These are phyloP conservation scores for Isoetes engelmannii DNA, from an alignment of 83 land plant species.

Conservation along the genomic window DNA sequence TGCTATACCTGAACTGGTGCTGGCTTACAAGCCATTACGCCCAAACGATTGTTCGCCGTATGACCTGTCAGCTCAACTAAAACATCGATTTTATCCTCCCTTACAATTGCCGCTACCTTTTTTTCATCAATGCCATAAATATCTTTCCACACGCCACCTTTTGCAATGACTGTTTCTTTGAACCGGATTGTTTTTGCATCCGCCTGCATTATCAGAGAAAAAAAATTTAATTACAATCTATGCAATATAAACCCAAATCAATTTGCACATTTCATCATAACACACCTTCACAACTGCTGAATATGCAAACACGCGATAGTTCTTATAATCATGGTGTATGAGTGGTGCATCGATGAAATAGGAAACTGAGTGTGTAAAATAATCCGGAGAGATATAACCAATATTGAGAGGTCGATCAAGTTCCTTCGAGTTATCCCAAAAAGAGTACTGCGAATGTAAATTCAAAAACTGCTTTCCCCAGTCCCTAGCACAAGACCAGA, in stretches of 20 bases:
- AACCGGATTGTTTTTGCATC: constrained; percentile 89
- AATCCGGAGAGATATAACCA: constrained; percentile 97
- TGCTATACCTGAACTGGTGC: constrained; percentile 82
- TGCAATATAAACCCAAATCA: not conserved
- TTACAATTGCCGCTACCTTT: constrained; percentile 78
- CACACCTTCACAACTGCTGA: constrained; percentile 96
- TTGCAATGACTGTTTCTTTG: constrained; percentile 67
- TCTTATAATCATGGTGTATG: constrained; percentile 71
- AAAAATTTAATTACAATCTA: not conserved
- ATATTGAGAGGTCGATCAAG: constrained; percentile 71
- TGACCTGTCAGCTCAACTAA: constrained; percentile 96
- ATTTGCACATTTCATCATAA: too few species aligned
- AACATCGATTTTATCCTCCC: constrained; percentile 90
- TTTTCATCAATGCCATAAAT: constrained; percentile 94
- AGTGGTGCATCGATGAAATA: constrained; percentile 97
- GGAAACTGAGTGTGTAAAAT: constrained; percentile 96
- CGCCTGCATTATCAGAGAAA: constrained; percentile 41
- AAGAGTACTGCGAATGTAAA: constrained; percentile 57
- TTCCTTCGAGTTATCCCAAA: constrained; percentile 83
- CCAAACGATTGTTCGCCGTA: constrained; percentile 89
- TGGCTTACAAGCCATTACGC: constrained; percentile 88
- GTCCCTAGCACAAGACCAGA: constrained; percentile 39
- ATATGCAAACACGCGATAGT: constrained; percentile 90
- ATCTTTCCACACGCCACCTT: constrained; percentile 90
- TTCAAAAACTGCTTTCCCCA: constrained; percentile 90